Evolutionary conservation across 1,139 yeast species (phyloP).

Genomic region (Taphrina confusa): DNA sequence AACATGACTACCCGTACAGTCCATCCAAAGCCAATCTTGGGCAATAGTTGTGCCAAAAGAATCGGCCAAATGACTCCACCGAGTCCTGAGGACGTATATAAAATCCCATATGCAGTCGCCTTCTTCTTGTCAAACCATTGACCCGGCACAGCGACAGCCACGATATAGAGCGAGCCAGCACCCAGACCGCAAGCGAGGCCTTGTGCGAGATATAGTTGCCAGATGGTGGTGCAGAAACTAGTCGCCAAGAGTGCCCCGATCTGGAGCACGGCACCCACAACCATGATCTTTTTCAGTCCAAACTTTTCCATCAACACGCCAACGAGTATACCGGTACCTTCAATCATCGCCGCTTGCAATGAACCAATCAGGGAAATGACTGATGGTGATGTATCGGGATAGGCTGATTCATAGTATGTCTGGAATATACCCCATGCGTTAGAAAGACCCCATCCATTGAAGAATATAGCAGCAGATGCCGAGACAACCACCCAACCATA

Average conservation of each 20-base stretch:
- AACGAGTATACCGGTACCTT: constrained; percentile 58
- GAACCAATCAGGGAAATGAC: constrained; percentile 68
- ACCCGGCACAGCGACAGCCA: constrained; percentile 46
- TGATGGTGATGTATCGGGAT: constrained; percentile 52
- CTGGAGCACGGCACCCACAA: constrained; percentile 55
- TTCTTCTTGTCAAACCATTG: constrained; percentile 57
- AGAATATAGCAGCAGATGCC: constrained; percentile 24
- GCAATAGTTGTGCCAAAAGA: constrained; percentile 48
- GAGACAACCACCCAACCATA: constrained; percentile 29
- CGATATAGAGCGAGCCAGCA: constrained; percentile 45
- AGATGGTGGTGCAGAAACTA: constrained; percentile 54
- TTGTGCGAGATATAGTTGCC: constrained; percentile 61
- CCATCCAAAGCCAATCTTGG: constrained; percentile 55
- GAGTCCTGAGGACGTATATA: constrained; percentile 61
- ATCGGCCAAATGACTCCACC: constrained; percentile 64
- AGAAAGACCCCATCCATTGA: constrained; percentile 34
- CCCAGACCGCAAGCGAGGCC: constrained; percentile 61
- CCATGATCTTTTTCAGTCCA: constrained; percentile 41
- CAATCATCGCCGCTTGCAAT: constrained; percentile 57
- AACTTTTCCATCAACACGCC: constrained; percentile 62
- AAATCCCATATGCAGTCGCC: constrained; percentile 60
- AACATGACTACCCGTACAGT: constrained; percentile 56
- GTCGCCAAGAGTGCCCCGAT: constrained; percentile 57
- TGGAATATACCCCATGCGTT: constrained; percentile 51
- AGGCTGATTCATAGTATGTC: constrained; percentile 56